These are phyloP conservation scores for Gossypium raimondii DNA, from an alignment of 345 rosid genomes.

Conservation along the genomic window DNA sequence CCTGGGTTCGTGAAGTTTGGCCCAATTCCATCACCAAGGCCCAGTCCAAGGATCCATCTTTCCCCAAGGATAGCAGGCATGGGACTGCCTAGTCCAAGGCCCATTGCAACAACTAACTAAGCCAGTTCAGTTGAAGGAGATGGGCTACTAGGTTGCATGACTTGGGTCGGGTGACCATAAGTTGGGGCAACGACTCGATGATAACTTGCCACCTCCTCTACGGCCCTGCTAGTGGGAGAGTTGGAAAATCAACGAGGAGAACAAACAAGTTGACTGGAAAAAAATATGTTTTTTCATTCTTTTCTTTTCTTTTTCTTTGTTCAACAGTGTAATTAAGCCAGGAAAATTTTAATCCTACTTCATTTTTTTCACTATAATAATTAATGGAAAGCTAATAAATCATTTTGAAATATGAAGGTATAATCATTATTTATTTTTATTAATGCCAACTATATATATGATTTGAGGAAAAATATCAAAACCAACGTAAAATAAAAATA, in stretches of 20 bases:
- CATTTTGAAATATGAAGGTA: background rate
- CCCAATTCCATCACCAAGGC: constrained; percentile 88
- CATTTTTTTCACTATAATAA: background rate
- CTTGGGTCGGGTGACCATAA: background rate
- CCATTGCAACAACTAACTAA: constrained; percentile 2
- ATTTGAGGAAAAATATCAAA: too few relatives aligned
- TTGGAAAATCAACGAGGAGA: background rate
- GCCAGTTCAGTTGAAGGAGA: background rate
- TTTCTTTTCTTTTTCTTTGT: background rate
- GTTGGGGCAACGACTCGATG: background rate
- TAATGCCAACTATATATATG: background rate
- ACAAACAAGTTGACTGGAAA: background rate
- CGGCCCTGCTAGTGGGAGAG: background rate
- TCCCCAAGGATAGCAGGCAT: constrained; percentile 75
- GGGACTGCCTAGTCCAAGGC: constrained; percentile 38
- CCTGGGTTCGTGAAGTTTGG: constrained; percentile 39
- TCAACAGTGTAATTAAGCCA: background rate
- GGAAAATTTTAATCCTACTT: background rate
- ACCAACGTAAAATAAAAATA: too few relatives aligned
- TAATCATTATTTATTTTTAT: background rate
- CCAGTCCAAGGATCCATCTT: constrained; percentile 63
- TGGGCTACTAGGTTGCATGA: background rate
- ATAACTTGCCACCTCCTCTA: background rate
- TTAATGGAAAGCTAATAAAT: background rate
- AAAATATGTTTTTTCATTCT: background rate